Base-by-base conservation (phyloP, 2,329 filamentous ascomycete genomes). In the Ophiocordyceps australis region DNA sequence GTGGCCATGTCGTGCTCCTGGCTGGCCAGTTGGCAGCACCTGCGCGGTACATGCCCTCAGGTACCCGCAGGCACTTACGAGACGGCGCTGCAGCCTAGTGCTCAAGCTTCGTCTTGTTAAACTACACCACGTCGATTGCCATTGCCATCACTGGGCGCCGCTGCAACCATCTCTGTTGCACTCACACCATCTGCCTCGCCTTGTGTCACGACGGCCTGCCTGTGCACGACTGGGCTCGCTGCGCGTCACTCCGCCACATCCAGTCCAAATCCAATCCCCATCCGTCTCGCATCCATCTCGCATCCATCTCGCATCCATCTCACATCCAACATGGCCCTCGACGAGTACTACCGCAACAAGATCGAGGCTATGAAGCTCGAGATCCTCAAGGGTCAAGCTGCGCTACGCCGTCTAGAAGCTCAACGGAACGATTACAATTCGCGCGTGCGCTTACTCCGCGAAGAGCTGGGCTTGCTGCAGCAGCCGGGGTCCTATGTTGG, bases 281-380 rank as follows among this genome's bases (percentile, higher is more conserved):
- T n/a, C n/a, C n/a, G n/a, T n/a, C n/a, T n/a, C n/a, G 9, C 19
- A 20, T 14, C 2, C 17, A 18, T 7, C 25, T 10, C 25, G n/a
- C 15, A 24, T n/a, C 15, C 6, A 12, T 4, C 23, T 16, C 13
- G 11, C 11, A 12, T 7, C 15, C 10, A 17, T 7, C 5, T 6
- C 43, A n/a, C n/a, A n/a, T 42, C 35, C 68, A 74, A 49, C 52
- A 98, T 98, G 89, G 85, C 86, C 70, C 80, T 98, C 59, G 89
- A 95, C 57, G 92, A 79, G 57, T 98, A 94, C 63, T 98, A 92
- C 57, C 81, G 89, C 61, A 95, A 95, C 67, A 98, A 98, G 68
- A 95, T 95, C 59, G 89, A 98, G 80, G 75, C 79, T 53, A 93
- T 95, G 80, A 95, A 95, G 77, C 83, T 98, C 53, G 86, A 98